Base-by-base conservation (phyloP, 1,139 yeast species). In the Candida buenavistaensis region DNA sequence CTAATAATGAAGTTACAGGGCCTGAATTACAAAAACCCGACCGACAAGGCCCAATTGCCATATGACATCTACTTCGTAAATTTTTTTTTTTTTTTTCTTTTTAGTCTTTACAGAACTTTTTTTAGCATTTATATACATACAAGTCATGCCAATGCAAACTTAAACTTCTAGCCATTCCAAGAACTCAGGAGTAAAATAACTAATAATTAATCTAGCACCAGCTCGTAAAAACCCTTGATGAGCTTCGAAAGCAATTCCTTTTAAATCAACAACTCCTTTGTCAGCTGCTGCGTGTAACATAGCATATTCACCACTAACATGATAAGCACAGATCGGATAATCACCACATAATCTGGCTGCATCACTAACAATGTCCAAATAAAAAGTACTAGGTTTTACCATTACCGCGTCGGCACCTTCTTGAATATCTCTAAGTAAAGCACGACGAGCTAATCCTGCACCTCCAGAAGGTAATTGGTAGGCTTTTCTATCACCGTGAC, bases 231-330 rank as follows among this genome's bases (percentile, higher is more conserved):
- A 82, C 2, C 98, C 97, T 46, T 86, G 74, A 50, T 92, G 96
- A 35, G 95, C 72, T 63, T 92, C 99, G 54, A 85, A 86, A 0
- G 97, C 98, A 62, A 92, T 84, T 6, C 79, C 72, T 60, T 88
- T 84, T 60, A 94, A 72, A 57, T 92, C 97, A 41, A 83, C 87
- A 38, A 90, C 76, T 16, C 95, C 96, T 71, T 90, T 90, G 51
- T 90, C 97, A 20, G 97, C 97, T 33, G 97, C 98, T 7, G 98
- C 98, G 57, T 90, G 96, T 46, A 92, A 67, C 98, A 94, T 92
- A 32, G 98, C 97, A 56, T 79, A 92, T 62, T 92, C 99, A 31
- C 99, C 99, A 59, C 94, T 81, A 21, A 92, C 99, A 59, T 94
- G 98, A 62, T 92, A 92, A 16, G 95, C 94, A 55, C 96, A 89